Base-by-base conservation (phyloP, 2,329 filamentous ascomycete species). In the Truncatella angustata region DNA sequence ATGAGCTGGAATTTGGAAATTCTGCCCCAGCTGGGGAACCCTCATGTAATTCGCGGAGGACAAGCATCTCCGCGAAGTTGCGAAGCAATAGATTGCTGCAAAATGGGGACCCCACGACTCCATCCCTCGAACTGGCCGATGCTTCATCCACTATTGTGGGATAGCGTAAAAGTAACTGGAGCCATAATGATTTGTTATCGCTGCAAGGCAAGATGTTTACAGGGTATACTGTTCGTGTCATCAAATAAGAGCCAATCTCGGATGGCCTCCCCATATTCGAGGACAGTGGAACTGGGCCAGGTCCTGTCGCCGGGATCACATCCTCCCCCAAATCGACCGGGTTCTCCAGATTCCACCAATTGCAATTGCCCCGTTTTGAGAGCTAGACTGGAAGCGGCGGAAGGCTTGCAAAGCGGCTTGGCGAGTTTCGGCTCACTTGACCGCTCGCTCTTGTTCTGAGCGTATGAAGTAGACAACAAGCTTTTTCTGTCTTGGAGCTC, bases 301-400 rank as follows among this genome's bases (percentile, higher is more conserved):
- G 45, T 37, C 48, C 37, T 44, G 40, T 24, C 24, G 14, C 40
- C 16, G n/a, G 28, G 34, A 26, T 21, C 37, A 11, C n/a, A 28
- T 44, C 36, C 21, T n/a, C n/a, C 45, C 45, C 45, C 45, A 37
- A 32, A 10, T 48, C 37, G 14, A 14, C 45, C 28, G 49, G 49
- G 34, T 30, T 20, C 20, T 34, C 50, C 11, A 28, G 16, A 42
- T 52, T 53, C 54, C 54, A 56, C 54, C 54, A 56, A 56, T 54
- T 36, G 39, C 4, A 51, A 44, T 48, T 55, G 21, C 23, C 10
- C 53, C 53, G 12, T 40, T 23, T 14, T 10, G 40, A 20, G 21
- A n/a, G 23, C 20, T 43, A 43, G 21, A 21, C 21, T 16, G 20
- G 20, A 26, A n/a, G 2, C 18, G 40, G 40, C 21, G 20, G 40